Base-by-base conservation (phyloP, 2,329 filamentous ascomycete genomes). In the Pseudopyricularia cyperi region DNA sequence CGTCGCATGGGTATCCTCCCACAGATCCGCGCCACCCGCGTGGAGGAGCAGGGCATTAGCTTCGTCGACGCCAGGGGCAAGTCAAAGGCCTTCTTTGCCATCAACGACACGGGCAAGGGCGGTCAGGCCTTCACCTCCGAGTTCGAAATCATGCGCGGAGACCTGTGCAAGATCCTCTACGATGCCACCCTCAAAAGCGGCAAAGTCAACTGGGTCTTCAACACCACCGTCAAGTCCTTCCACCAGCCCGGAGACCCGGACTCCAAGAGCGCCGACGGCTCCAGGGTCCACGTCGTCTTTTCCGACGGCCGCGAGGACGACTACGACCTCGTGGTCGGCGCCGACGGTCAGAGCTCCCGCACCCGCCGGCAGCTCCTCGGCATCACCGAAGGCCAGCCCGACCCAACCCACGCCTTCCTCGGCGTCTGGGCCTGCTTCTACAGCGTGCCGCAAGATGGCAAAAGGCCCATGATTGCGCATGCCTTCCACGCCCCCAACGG, bases 81-180 rank as follows among this genome's bases (percentile, higher is more conserved):
- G 0, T 51, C 58, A 2, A 60, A 62, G 42, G 76, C 71, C n/a
- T 63, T 60, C 4, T 65, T 76, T 46, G 58, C 59, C 22, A 63
- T 63, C 33, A 69, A 71, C 56, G 63, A 65, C 49, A 62, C 69
- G 0, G 71, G 70, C 3, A 62, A 67, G 51, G 69, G 71, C 0
- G 58, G 56, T 32, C 72, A 76, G 57, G 64, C 62, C 8, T 61
- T 78, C 26, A 76, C 73, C 0, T 73, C 70, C 54, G 79, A 83
- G 52, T 80, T 70, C 54, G 79, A 83, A 63, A 75, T 83, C 48
- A 75, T 83, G 69, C 67, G 79, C 8, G 77, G 74, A 0, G 74
- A 80, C 51, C 58, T 83, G n/a, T 70, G 71, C 4, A 61, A 65
- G 11, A 64, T 81, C 2, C 59, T 82, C 1, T 73, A 74, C 56